Evolutionary conservation across 2,329 filamentous ascomycete species (phyloP), one percentile per base, ranked within the genome.

Genomic region (Penicillium sp.): DNA sequence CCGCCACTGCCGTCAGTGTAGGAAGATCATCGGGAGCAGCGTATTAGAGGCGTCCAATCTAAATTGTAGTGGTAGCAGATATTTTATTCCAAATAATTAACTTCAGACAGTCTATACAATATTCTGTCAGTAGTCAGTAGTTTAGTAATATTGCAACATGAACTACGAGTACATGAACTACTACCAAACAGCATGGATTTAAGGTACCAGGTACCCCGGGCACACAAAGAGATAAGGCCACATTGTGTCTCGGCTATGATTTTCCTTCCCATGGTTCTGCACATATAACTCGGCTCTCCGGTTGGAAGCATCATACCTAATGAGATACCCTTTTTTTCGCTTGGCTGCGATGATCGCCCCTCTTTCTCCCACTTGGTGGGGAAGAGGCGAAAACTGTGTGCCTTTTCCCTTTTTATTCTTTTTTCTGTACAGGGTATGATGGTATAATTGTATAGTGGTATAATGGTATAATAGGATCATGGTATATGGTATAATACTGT

Each of bases 1-100:
- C 57, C 59, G 60, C 60, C 60, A 63, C 60, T 62, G 59, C 61
- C 61, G 61, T 62, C 61, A 62, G 56, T 49, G 51, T 40, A 55
- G 43, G 58, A 56, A 62, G 61, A 62, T 63, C 59, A 57, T 57
- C 57, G 55, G 54, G 42, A 50, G 51, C 24, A 55, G 34, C 13
- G 36, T 46, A 52, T 32, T 24, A 34, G 40, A 16, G 40, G 21
- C 24, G 24, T 27, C 5, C 24, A 27, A 27, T 27, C 24, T 27
- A 27, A 27, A 27, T 6, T 27, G 24, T 27, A 27, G 24, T 27
- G 24, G 24, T 27, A 27, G 8, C 24, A 27, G 24, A 27, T 6
- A 27, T 27, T 27, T 27, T 27, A 27, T 27, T 27, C 24, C 24
- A 27, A 27, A 27, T 27, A 5, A 27, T 27, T 8, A 27, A 18